These are phyloP conservation scores for Gastroboletus turbinatus DNA, from an alignment of 1,284 basidiomycete species.

Conservation along the genomic window DNA sequence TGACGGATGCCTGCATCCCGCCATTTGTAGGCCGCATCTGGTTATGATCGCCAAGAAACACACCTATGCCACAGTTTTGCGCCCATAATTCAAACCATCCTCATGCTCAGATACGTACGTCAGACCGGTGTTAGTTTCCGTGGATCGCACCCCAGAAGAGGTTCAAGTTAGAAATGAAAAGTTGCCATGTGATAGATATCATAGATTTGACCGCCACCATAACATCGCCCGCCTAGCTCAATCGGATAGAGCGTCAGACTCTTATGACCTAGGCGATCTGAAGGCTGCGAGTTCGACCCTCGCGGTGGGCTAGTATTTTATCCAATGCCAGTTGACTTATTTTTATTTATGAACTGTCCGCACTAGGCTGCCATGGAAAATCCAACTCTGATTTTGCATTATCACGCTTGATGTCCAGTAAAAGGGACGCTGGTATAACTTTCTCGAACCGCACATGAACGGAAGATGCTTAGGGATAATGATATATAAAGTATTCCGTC, in stretches of 20 bases:
- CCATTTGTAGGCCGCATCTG: slow-evolving; percentile 11
- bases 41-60: slow-evolving; percentile 10
- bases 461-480: slow-evolving; percentile 17
- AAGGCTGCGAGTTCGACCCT: slow-evolving; percentile 92
- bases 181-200: not conserved
- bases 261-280: slow-evolving; percentile 52
- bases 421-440: not conserved
- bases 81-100: slow-evolving; percentile 13
- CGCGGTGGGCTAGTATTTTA: slow-evolving; percentile 70
- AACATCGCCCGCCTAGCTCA: slow-evolving; percentile 74
- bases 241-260: slow-evolving; percentile 88
- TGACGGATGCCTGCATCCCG: slow-evolving; percentile 15
- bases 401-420: not conserved
- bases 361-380: not conserved
- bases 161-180: slow-evolving; percentile 11
- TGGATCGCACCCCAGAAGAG: slow-evolving; percentile 17
- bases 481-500: slow-evolving; percentile 24
- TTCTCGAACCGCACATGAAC: not conserved
- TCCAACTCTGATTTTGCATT: not conserved
- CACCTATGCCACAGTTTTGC: slow-evolving; percentile 28
- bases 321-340: not conserved
- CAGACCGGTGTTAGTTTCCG: not conserved
- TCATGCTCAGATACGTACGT: slow-evolving; percentile 2
- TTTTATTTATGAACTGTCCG: not conserved
- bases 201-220: not conserved